These are phyloP conservation scores for Beauveria pseudobassiana DNA, from an alignment of 2,329 filamentous ascomycete genomes.

Conservation along the genomic window DNA sequence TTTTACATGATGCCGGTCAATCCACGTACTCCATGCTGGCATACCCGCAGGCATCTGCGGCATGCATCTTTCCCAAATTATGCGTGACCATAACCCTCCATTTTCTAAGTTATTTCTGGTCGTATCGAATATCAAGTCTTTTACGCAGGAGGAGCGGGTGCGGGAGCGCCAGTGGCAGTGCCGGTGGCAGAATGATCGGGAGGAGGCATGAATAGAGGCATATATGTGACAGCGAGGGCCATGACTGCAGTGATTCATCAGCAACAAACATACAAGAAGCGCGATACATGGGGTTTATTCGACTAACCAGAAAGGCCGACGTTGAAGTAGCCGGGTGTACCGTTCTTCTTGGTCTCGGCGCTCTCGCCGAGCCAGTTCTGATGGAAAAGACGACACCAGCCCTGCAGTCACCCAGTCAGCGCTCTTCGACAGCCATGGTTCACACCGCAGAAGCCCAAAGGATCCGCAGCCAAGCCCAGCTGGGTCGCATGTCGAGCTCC, in stretches of 20 bases:
- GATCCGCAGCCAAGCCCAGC: too few species aligned
- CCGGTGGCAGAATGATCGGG: slow-evolving; percentile 14
- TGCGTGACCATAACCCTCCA: neutral
- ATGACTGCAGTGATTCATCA: slow-evolving; percentile 35
- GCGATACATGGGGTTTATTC: too few species aligned
- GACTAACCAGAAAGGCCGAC: slow-evolving; percentile 71
- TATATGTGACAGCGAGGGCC: slow-evolving; percentile 47
- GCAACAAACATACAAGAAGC: neutral
- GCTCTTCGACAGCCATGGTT: too few species aligned
- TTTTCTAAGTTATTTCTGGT: neutral
- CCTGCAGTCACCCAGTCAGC: slow-evolving; percentile 33
- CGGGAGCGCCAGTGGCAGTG: neutral
- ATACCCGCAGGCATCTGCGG: neutral
- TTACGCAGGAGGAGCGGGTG: neutral
- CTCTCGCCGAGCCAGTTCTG: slow-evolving; percentile 75
- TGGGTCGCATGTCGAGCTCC: too few species aligned
- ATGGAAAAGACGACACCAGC: slow-evolving; percentile 66
- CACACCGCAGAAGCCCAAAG: too few species aligned
- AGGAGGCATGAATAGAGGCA: slow-evolving; percentile 43
- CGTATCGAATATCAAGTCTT: neutral
- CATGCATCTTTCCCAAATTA: neutral
- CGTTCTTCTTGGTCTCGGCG: slow-evolving; percentile 54
- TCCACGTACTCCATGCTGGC: neutral
- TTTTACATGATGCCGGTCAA: neutral
- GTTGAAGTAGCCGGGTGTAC: slow-evolving; percentile 64